Conservation (phyloP, 768 basidiomycete species). For the Lactarius deliciosus region DNA sequence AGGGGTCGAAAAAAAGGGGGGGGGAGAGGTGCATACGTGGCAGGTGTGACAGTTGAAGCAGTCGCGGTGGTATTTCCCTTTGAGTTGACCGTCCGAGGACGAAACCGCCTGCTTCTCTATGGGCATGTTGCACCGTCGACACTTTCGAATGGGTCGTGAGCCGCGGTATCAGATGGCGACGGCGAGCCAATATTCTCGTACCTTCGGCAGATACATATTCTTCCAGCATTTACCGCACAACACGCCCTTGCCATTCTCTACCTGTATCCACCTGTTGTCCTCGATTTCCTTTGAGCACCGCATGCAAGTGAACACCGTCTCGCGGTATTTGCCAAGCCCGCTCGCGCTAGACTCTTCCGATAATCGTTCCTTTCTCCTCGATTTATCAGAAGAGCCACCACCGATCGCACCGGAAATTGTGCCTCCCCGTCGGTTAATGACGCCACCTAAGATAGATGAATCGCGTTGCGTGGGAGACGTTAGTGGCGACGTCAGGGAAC, state of each 20-base stretch:
- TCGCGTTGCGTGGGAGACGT: constrained; percentile 48
- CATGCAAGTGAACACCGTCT: constrained; percentile 46
- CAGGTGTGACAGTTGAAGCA: constrained; percentile 90
- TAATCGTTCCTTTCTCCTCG: constrained; percentile 34
- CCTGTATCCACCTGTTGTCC: constrained; percentile 79
- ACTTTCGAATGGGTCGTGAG: constrained; percentile 45
- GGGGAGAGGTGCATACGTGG: constrained; percentile 49
- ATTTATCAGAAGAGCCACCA: constrained; percentile 26
- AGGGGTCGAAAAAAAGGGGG: constrained; percentile 8
- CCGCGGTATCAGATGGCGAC: constrained; percentile 5
- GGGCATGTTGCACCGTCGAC: constrained; percentile 80
- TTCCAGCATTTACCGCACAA: constrained; percentile 95
- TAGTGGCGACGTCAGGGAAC: constrained; percentile 55
- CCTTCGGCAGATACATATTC: constrained; percentile 93
- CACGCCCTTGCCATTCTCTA: constrained; percentile 64
- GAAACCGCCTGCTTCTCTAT: constrained; percentile 93
- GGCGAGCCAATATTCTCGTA: constrained; percentile 10
- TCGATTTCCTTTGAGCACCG: constrained; percentile 70
- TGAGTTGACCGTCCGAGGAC: constrained; percentile 88
- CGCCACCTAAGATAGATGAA: constrained; percentile 31
- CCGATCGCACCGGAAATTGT: constrained; percentile 36
- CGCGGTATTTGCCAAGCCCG: constrained; percentile 13
- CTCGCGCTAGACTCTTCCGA: constrained; percentile 25
- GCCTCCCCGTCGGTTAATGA: constrained; percentile 29
- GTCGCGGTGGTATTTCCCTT: constrained; percentile 90